A percentile compares a stretch with the other conserved stretches of the same genome.
Evolutionary conservation across 495 filamentous ascomycete species (phyloP).

Genomic region (Podospora pseudocomata): DNA sequence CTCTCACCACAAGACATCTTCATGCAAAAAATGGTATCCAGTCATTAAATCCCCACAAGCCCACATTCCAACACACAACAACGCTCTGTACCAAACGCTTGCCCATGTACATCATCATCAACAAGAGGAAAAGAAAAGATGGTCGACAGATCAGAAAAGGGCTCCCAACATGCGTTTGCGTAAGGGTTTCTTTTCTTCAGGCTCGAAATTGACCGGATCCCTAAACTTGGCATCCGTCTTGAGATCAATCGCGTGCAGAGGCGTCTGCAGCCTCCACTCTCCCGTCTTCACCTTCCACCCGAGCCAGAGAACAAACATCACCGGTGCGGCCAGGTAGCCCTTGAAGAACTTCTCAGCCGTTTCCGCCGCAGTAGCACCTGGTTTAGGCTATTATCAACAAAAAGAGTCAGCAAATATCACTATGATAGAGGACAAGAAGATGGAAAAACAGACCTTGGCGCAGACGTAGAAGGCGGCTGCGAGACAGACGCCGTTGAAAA

Average conservation of each 20-base stretch:
- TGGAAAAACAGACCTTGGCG: constrained; percentile 33
- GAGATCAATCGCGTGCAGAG: constrained; percentile 38
- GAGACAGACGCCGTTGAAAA: constrained; percentile 49
- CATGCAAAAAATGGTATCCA: background rate
- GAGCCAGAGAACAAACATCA: constrained; percentile 51
- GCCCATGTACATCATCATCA: background rate
- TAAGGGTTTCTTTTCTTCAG: constrained; percentile 27
- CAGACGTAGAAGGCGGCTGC: constrained; percentile 56
- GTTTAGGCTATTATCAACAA: background rate
- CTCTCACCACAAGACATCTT: background rate
- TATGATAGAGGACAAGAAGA: background rate
- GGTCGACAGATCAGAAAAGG: constrained; percentile 28
- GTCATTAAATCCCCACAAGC: background rate
- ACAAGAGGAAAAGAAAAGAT: background rate
- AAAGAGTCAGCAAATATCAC: constrained; percentile 12
- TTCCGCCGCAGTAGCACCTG: background rate
- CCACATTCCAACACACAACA: background rate
- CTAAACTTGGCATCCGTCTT: constrained; percentile 30
- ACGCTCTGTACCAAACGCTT: background rate
- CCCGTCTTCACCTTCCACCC: constrained; percentile 54
- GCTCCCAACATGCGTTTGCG: constrained; percentile 27
- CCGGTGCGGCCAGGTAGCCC: constrained; percentile 56
- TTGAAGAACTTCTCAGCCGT: constrained; percentile 51
- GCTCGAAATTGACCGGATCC: constrained; percentile 23
- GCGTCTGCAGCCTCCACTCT: constrained; percentile 65